Evolutionary conservation across 768 basidiomycete species (phyloP), one percentile per base, ranked within the genome.

Genomic region (Suillus lakei): DNA sequence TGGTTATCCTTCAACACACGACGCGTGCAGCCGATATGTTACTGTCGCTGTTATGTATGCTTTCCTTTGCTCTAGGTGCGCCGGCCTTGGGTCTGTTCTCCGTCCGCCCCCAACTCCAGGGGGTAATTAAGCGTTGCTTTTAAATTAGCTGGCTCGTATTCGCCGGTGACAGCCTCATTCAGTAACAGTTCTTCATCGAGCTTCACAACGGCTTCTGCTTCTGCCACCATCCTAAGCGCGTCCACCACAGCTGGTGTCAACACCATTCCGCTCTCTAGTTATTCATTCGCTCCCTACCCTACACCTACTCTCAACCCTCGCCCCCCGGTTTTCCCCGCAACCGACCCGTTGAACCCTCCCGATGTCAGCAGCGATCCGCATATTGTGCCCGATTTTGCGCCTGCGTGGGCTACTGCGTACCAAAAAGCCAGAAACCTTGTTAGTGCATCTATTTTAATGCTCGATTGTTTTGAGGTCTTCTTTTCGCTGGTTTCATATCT

Each of bases 241-340:
- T 68, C 62, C 54, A 64, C 66, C 7, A 66, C 62, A 43, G 39
- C 64, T 69, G 75, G 76, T 18, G 63, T 61, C 21, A 67, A 74
- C 46, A 76, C 76, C 21, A 60, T 81, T 23, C 78, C 79, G n/a
- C 75, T 80, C 62, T 70, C 77, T 4, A 67, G 72, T 3, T 75
- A 78, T 66, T 60, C 80, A 0, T 89, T 90, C 77, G 74, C 81
- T 32, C 82, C 86, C 2, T 88, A 86, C 80, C 86, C 88, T 5
- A 78, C 83, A 15, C 87, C 89, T 13, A 81, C 84, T 1, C 82
- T 84, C 63, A 64, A 76, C 8, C 80, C 89, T 5, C 73, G 84
- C 58, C 78, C 83, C 1, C 81, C 81, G 5, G 77, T 84, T 6
- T 89, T 82, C 68, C 83, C 84, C 21, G 75, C 78, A 7, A 81